phyloP scores from a whole-genome alignment of 2,329 filamentous ascomycete genomes.

The Aspergillus udagawae region DNA sequence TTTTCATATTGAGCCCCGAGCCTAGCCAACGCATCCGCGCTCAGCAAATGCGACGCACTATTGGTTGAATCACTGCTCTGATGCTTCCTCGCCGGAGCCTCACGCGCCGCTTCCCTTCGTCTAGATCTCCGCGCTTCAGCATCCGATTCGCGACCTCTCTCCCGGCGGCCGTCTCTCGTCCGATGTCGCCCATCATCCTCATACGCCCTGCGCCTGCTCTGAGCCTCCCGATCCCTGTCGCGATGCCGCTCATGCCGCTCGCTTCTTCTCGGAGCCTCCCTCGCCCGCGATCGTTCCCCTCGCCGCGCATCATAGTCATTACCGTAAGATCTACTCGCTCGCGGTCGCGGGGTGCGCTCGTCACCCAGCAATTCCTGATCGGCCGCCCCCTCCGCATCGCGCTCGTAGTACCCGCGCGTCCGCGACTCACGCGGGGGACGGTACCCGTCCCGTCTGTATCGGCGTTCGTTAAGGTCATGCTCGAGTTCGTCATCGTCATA shows the following conservation, averaged over 20 bases:
- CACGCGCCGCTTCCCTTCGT: constrained; percentile 18
- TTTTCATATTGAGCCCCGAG: constrained; percentile 61
- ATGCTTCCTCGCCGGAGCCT: constrained; percentile 31
- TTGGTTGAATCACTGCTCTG: constrained; percentile 40
- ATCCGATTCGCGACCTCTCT: constrained; percentile 13
- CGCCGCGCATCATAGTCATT: constrained; percentile 10
- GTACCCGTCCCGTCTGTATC: constrained; percentile 19
- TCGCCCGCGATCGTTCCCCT: constrained; percentile 27
- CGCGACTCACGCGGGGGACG: constrained; percentile 19
- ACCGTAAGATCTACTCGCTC: not conserved
- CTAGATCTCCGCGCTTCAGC: constrained; percentile 24
- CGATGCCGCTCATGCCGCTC: constrained; percentile 21
- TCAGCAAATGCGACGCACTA: constrained; percentile 42
- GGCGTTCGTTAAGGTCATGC: constrained; percentile 15
- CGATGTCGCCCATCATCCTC: constrained; percentile 17
- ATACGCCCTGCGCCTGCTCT: not conserved
- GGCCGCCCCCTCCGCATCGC: constrained; percentile 15
- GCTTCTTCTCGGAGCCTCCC: constrained; percentile 28
- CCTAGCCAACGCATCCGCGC: constrained; percentile 59
- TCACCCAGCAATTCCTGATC: constrained; percentile 14
- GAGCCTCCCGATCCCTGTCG: constrained; percentile 15
- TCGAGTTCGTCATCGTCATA: constrained; percentile 21
- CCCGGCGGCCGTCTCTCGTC: constrained; percentile 14
- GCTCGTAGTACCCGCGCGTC: constrained; percentile 12
- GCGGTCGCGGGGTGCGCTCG: constrained; percentile 8